phyloP scores from a whole-genome alignment of 1,284 basidiomycete genomes.

The Hemileia vastatrix region DNA sequence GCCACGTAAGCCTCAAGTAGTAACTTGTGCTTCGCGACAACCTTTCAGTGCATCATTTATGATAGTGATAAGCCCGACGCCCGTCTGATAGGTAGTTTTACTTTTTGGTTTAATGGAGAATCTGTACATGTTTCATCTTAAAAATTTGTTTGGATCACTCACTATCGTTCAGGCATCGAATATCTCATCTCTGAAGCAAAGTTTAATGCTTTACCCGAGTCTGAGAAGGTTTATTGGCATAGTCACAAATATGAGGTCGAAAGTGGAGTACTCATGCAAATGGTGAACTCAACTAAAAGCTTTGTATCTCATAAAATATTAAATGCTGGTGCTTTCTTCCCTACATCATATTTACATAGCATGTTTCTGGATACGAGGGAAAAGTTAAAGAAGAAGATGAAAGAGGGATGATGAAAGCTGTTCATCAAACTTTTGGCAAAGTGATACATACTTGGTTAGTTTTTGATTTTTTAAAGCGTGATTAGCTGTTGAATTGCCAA shows the following conservation, averaged over 20 bases:
- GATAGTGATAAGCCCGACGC: conserved; percentile 26
- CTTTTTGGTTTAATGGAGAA: too few species aligned
- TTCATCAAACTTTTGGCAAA: conserved; percentile 27
- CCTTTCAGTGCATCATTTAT: conserved; percentile 25
- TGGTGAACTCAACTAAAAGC: conserved; percentile 27
- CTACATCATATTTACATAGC: too few species aligned
- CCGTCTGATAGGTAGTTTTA: conserved; percentile 25
- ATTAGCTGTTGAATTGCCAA: neutral
- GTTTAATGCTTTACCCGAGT: conserved; percentile 27
- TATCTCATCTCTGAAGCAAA: conserved; percentile 4
- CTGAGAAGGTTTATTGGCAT: conserved; percentile 39
- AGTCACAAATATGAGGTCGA: conserved; percentile 40
- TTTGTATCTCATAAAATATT: too few species aligned
- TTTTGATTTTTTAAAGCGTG: neutral
- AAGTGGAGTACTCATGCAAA: conserved; percentile 32
- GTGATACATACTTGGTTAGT: conserved; percentile 27
- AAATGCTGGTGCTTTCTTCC: too few species aligned
- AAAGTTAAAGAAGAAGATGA: conserved; percentile 23
- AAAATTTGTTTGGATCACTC: neutral
- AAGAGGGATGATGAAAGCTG: conserved; percentile 22
- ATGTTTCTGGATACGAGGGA: conserved; percentile 13
- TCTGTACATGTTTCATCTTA: too few species aligned
- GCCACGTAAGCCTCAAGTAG: neutral
- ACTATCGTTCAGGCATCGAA: conserved; percentile 20
- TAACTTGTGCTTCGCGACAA: too few species aligned